A percentile compares a stretch with the other conserved stretches of the same genome.
Evolutionary conservation across 163 green algal genomes (phyloP).

Genomic region (Volvox carteri): DNA sequence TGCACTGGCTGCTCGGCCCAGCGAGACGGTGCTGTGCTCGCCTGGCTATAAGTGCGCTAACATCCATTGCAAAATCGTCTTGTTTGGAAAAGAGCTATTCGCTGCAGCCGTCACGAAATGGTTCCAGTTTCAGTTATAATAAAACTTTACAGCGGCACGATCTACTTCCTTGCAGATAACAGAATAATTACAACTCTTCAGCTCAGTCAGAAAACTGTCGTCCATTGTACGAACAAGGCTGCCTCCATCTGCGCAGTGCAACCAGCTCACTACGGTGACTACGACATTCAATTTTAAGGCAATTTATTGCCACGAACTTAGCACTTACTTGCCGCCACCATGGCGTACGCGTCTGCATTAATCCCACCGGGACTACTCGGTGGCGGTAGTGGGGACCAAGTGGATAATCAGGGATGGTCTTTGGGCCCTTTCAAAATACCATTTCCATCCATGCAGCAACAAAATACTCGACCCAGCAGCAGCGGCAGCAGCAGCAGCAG

Average conservation of each 20-base stretch:
- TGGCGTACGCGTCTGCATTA: not conserved
- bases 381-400: not conserved
- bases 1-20: constrained; percentile 19
- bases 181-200: no score
- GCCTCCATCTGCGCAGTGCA: no score
- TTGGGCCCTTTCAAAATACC: constrained; percentile 22
- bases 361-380: not conserved
- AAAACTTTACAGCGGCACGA: not conserved
- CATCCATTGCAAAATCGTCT: constrained; percentile 1
- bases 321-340: not conserved
- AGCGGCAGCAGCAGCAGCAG: not conserved
- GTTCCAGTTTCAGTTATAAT: not conserved
- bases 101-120: not conserved
- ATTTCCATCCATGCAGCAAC: not conserved
- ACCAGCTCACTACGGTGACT: no score
- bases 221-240: not conserved
- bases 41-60: not conserved
- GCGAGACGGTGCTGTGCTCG: constrained; percentile 25
- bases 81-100: not conserved
- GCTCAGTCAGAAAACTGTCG: not conserved
- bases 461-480: not conserved
- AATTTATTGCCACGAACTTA: no score
- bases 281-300: no score
- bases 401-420: constrained; percentile 11
- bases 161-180: no score